A percentile compares a stretch with the other conserved stretches of the same genome.
These are phyloP conservation scores for Kwoniella heveanensis DNA, from an alignment of 768 basidiomycete species.

Conservation along the genomic window DNA sequence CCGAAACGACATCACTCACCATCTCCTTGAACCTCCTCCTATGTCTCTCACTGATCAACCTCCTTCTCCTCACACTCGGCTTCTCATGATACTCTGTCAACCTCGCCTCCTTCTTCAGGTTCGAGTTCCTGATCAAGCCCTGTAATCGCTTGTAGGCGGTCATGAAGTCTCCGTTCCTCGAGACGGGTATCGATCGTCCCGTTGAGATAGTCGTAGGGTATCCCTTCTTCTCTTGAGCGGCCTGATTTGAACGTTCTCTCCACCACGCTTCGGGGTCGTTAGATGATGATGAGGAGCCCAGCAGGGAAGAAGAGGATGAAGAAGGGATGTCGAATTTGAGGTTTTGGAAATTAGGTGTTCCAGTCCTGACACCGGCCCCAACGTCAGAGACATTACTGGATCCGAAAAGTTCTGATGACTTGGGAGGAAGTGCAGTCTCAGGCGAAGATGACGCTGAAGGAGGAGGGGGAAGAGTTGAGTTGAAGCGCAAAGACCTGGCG, in stretches of 20 bases:
- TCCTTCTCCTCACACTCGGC: conserved; percentile 23
- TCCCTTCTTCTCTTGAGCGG: neutral
- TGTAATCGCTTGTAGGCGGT: conserved; percentile 13
- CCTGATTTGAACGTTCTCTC: neutral
- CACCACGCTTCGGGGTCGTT: conserved; percentile 21
- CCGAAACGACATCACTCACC: no score
- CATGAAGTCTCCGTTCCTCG: conserved; percentile 16
- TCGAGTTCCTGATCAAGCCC: conserved; percentile 22
- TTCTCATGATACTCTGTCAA: conserved; percentile 30
- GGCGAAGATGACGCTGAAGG: neutral
- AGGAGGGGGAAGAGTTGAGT: conserved; percentile 6
- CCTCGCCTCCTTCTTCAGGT: conserved; percentile 24
- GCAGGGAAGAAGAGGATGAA: neutral
- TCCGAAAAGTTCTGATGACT: conserved; percentile 25
- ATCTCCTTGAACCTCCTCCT: conserved; percentile 32
- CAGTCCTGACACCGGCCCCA: neutral
- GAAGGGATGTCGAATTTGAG: neutral
- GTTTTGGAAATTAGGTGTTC: neutral
- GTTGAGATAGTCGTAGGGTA: conserved; percentile 9
- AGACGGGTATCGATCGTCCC: conserved; percentile 12
- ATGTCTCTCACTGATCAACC: conserved; percentile 27
- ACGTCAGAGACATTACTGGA: neutral
- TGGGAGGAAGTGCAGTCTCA: conserved; percentile 18
- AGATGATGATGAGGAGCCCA: neutral
- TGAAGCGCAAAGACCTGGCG: neutral